Percentiles rank a stretch among this genome's conserved stretches.
Evolutionary conservation across 768 basidiomycete genomes (phyloP).

Genomic region (Chalciporus piperatus): DNA sequence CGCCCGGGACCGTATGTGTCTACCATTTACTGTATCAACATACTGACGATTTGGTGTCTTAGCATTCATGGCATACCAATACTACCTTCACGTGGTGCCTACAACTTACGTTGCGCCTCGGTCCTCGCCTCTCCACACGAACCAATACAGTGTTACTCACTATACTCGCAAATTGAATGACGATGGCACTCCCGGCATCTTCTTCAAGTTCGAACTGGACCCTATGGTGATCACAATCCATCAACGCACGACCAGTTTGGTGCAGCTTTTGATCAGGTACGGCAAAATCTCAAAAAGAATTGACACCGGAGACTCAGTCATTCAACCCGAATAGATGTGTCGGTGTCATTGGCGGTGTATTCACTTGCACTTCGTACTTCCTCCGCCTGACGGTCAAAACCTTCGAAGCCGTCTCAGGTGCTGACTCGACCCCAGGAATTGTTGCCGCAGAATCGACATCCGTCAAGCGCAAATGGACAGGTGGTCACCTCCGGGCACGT

Average conservation of each 20-base stretch:
- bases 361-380: conserved; percentile 81
- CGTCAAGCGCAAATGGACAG: conserved; percentile 68
- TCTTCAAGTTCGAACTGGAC: conserved; percentile 98
- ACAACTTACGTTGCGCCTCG: conserved; percentile 87
- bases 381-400: conserved; percentile 62
- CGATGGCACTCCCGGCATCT: conserved; percentile 89
- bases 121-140: conserved; percentile 58
- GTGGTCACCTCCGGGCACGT: conserved; percentile 61
- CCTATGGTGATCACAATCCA: conserved; percentile 82
- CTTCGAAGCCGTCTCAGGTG: conserved; percentile 59
- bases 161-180: conserved; percentile 76
- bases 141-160: conserved; percentile 95
- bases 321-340: conserved; percentile 44
- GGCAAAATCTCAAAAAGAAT: too few relatives aligned
- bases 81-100: conserved; percentile 93
- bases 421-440: conserved; percentile 49
- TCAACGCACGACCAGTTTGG: conserved; percentile 81
- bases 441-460: conserved; percentile 65
- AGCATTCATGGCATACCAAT: conserved; percentile 92
- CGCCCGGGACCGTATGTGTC: conserved; percentile 54
- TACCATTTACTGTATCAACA: not conserved
- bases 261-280: conserved; percentile 69
- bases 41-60: not conserved
- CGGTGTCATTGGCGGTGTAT: conserved; percentile 92
- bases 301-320: too few relatives aligned